These are phyloP conservation scores for Guadua angustifolia DNA, from an alignment of 176 grass and related monocot species.

Conservation along the genomic window DNA sequence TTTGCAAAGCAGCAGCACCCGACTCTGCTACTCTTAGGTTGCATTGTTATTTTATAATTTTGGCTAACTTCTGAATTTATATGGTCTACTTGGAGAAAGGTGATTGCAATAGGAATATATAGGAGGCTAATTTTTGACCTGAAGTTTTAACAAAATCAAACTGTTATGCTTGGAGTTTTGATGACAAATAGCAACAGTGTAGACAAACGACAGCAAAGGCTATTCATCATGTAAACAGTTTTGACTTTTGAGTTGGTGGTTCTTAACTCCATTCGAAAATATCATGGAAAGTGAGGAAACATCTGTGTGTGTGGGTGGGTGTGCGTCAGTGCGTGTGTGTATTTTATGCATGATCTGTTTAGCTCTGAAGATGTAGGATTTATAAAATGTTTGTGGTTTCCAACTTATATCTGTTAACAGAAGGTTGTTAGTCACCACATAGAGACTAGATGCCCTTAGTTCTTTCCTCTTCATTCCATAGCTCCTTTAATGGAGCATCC, in stretches of 20 bases:
- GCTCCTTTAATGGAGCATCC: background rate
- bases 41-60: background rate
- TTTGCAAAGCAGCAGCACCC: too few species aligned
- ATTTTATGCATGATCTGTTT: background rate
- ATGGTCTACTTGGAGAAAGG: background rate
- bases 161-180: too few species aligned
- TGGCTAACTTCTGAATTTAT: conserved; percentile 8
- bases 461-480: background rate
- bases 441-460: background rate
- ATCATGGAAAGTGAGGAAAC: conserved; percentile 15
- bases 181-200: too few species aligned
- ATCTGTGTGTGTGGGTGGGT: background rate
- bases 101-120: background rate
- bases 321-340: too few species aligned
- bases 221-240: background rate
- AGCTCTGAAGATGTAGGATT: background rate
- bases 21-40: too few species aligned
- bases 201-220: background rate
- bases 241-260: too few species aligned
- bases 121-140: too few species aligned
- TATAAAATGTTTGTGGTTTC: background rate
- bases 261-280: background rate
- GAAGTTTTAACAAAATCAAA: too few species aligned
- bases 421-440: background rate
- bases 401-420: background rate